Conservation (phyloP, 2,329 filamentous ascomycete genomes). For the Calonectria pteridis region DNA sequence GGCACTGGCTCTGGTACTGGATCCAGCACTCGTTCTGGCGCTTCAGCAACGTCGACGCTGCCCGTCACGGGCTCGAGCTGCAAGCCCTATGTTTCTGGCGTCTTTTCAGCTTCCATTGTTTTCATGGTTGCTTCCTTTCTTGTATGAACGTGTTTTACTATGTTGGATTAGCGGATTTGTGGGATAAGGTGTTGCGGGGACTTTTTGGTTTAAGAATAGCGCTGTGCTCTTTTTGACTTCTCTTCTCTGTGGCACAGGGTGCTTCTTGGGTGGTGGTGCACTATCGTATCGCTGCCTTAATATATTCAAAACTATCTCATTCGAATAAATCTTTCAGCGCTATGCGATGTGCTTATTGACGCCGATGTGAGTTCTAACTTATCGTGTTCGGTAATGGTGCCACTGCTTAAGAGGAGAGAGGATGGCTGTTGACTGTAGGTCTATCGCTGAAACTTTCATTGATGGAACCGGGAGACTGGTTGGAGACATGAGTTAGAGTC, state of each 20-base stretch:
- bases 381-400: not conserved
- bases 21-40: not conserved
- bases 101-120: not conserved
- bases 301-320: not conserved
- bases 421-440: not conserved
- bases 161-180: not conserved
- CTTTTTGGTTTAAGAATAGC: not conserved
- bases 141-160: not conserved
- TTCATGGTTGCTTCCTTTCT: constrained; percentile 4
- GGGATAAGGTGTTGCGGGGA: not conserved
- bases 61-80: not conserved
- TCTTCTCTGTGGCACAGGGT: not conserved
- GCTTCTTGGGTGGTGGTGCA: not conserved
- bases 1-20: not conserved
- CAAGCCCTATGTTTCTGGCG: not conserved
- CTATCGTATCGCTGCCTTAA: not conserved
- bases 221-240: not conserved
- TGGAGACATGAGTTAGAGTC: no score
- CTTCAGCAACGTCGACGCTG: not conserved
- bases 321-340: not conserved
- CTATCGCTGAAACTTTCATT: not conserved
- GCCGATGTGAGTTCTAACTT: not conserved
- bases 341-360: not conserved
- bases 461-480: no score
- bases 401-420: no score